Evolutionary conservation across 768 basidiomycete species (phyloP).

Genomic region (Mycena capillaripes): DNA sequence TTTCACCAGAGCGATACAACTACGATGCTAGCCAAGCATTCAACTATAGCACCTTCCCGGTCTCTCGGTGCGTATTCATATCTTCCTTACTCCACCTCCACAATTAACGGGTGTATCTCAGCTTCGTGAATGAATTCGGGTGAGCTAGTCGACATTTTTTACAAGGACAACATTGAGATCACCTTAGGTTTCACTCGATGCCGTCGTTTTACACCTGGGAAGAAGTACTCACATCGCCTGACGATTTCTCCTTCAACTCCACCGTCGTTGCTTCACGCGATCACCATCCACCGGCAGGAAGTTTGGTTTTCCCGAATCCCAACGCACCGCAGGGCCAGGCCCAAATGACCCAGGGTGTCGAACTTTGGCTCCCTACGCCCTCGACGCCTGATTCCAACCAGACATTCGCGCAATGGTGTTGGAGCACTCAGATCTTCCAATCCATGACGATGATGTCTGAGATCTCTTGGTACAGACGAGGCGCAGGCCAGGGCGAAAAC

Average conservation of each 20-base stretch:
- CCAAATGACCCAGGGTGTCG: conserved; percentile 66
- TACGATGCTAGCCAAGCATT: conserved; percentile 68
- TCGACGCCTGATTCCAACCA: conserved; percentile 62
- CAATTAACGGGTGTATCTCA: conserved; percentile 17
- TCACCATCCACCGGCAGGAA: conserved; percentile 68
- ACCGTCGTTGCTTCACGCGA: conserved; percentile 69
- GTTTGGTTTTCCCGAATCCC: conserved; percentile 67
- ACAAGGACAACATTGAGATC: background rate
- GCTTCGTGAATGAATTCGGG: conserved; percentile 75
- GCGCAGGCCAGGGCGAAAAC: conserved; percentile 70
- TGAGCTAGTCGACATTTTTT: conserved; percentile 36
- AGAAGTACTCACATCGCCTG: conserved; percentile 63
- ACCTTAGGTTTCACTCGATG: conserved; percentile 70
- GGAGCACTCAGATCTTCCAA: conserved; percentile 74
- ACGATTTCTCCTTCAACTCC: conserved; percentile 71
- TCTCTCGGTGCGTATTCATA: conserved; percentile 51
- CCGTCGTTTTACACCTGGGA: conserved; percentile 75
- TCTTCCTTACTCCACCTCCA: background rate
- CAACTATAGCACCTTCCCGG: conserved; percentile 66
- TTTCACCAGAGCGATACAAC: conserved; percentile 64
- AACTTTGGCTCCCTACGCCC: conserved; percentile 70
- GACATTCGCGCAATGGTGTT: conserved; percentile 76
- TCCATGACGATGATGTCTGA: conserved; percentile 71
- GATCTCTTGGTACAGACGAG: conserved; percentile 70
- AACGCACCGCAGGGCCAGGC: conserved; percentile 66